A percentile compares a stretch with the other conserved stretches of the same genome.
Evolutionary conservation across 179 eudicot genomes (phyloP).

Genomic region (Actinidia chinensis): DNA sequence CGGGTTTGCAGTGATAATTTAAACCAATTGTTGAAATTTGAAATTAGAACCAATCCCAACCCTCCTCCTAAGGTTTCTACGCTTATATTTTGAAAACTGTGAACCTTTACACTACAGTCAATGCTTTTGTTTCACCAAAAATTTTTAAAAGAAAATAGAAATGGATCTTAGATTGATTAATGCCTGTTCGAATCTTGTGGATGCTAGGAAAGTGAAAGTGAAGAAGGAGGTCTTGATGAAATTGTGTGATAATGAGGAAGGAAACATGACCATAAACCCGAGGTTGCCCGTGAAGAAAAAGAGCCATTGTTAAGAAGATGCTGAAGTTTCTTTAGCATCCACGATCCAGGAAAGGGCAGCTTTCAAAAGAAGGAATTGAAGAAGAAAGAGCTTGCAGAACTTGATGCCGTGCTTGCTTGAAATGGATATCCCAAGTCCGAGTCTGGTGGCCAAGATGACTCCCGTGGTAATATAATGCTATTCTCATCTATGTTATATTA

Average conservation of each 20-base stretch:
- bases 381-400: constrained; percentile 76
- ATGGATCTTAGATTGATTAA: background rate
- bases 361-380: constrained; percentile 71
- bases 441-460: constrained; percentile 49
- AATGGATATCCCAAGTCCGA: constrained; percentile 47
- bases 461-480: constrained; percentile 30
- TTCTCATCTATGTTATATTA: no score
- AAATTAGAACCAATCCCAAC: no score
- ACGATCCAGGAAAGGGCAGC: constrained; percentile 74
- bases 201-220: constrained; percentile 74
- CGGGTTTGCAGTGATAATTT: no score
- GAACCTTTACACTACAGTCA: no score
- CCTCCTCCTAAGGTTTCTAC: no score
- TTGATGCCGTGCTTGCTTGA: constrained; percentile 71
- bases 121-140: background rate
- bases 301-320: constrained; percentile 54
- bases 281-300: constrained; percentile 43
- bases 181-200: constrained; percentile 15
- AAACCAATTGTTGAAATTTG: no score
- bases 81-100: no score
- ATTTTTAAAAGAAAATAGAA: background rate
- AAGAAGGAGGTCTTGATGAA: constrained; percentile 61
- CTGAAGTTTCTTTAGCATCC: constrained; percentile 44
- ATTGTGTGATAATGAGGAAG: constrained; percentile 66
- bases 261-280: constrained; percentile 59